A percentile compares a stretch with the other conserved stretches of the same genome.
Conservation (phyloP, 2,329 filamentous ascomycete genomes). For the Colletotrichum scovillei region DNA sequence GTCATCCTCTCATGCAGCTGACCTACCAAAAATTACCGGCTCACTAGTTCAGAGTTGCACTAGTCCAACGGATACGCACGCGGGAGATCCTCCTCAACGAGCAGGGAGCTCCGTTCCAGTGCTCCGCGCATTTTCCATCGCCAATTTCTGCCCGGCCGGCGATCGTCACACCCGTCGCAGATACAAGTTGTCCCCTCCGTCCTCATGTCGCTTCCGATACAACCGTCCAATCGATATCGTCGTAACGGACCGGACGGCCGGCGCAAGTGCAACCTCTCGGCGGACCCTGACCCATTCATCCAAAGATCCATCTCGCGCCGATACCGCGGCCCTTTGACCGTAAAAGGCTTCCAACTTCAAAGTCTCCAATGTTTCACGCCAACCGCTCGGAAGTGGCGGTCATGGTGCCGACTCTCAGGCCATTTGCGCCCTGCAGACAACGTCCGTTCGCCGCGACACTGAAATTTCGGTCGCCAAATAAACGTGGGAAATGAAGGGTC, state of each 20-base stretch:
- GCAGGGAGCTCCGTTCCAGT: constrained; percentile 7
- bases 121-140: constrained; percentile 5
- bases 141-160: constrained; percentile 26
- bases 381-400: constrained; percentile 9
- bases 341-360: neutral
- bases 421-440: neutral
- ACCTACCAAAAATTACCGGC: constrained; percentile 4
- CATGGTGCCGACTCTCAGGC: constrained; percentile 3
- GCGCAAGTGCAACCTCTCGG: constrained; percentile 1
- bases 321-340: neutral
- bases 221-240: neutral
- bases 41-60: neutral
- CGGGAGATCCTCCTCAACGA: constrained; percentile 14
- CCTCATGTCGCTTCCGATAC: constrained; percentile 26
- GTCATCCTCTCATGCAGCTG: constrained; percentile 8
- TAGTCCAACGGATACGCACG: neutral
- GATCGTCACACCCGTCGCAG: constrained; percentile 29
- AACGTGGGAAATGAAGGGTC: constrained; percentile 12
- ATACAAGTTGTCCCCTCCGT: constrained; percentile 22
- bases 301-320: neutral
- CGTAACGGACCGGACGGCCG: neutral
- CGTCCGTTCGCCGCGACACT: neutral
- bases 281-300: neutral
- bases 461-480: constrained; percentile 9
- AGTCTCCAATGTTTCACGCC: neutral